Base-by-base conservation (phyloP, 352 stramenopile species). In the Phytophthora brassicae region DNA sequence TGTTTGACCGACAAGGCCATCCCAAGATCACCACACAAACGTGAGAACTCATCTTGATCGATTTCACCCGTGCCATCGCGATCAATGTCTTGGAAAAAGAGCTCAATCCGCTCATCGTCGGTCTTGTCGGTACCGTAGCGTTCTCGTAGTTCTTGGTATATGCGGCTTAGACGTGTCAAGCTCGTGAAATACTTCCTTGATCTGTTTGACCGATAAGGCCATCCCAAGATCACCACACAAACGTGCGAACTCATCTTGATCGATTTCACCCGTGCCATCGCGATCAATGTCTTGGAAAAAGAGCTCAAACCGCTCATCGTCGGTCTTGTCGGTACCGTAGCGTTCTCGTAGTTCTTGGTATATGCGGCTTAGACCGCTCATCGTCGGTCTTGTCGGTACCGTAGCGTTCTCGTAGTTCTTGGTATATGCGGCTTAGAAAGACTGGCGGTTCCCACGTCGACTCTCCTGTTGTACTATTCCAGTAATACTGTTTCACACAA, bases 161-260 rank as follows among this genome's bases (percentile, higher is more conserved):
- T n/a, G n/a, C n/a, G n/a, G n/a, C n/a, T n/a, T n/a, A n/a, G n/a
- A n/a, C n/a, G 66, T 84, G 48, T 90, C 82, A 17, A 91, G 72
- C 23, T 86, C 77, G 38, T 57, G 55, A 53, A 90, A 88, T 3
- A 86, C 77, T 26, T 76, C 68, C 28, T 67, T 56, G 42, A 90
- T 84, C 29, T 88, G 77, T 57, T 72, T 81, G 9, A 59, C 56
- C 0, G 78, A 86, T 57, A 89, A 74, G 1, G 75, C 72, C 77
- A 92, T 86, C 23, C 77, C 77, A 11, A 92, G 68, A 17, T 92
- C 79, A 0, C 77, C 79, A n/a, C 80, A 90, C 6, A 92, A 48
- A 0, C 72, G 70, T 4, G 80, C 79, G 60, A 89, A 90, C 47
- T 87, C 77, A 56, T 87, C 66, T 43, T 79, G 73, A 47, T 88